Conservation (phyloP, 192 early-diverging fungal species). For the Globomyces pollinis-pini region DNA sequence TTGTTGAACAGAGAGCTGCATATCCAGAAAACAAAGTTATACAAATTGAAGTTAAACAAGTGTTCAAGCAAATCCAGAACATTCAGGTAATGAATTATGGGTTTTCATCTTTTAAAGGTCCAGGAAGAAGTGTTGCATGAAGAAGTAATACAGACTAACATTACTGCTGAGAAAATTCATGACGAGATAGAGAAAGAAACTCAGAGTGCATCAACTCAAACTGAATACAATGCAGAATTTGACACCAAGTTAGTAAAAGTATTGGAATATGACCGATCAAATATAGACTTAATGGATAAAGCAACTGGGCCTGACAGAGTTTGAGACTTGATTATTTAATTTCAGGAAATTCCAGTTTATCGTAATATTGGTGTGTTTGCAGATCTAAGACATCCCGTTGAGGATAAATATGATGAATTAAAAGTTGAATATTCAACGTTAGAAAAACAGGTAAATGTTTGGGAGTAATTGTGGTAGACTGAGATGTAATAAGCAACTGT, state of each 20-base stretch:
- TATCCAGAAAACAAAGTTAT: neutral
- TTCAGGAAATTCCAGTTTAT: conserved; percentile 3
- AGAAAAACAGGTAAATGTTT: neutral
- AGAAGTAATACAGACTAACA: neutral
- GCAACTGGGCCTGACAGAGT: conserved; percentile 1
- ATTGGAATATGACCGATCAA: neutral
- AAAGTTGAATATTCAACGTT: neutral
- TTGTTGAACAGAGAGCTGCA: neutral
- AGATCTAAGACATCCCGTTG: conserved; percentile 6
- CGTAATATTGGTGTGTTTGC: neutral
- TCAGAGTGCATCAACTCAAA: neutral
- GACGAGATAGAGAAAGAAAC: neutral
- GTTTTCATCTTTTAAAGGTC: no score
- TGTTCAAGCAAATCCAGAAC: neutral
- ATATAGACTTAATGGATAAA: conserved; percentile 2
- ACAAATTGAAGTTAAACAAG: conserved; percentile 3
- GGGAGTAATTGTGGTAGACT: neutral
- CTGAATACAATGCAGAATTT: neutral
- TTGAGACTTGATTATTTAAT: no score
- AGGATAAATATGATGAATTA: neutral
- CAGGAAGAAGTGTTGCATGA: neutral
- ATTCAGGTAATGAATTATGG: neutral
- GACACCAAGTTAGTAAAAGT: neutral
- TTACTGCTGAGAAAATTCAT: neutral
- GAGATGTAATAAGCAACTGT: neutral